Evolutionary conservation across 225 moss, liverwort and hornwort genomes (phyloP).

Genomic region (Bryum argenteum): DNA sequence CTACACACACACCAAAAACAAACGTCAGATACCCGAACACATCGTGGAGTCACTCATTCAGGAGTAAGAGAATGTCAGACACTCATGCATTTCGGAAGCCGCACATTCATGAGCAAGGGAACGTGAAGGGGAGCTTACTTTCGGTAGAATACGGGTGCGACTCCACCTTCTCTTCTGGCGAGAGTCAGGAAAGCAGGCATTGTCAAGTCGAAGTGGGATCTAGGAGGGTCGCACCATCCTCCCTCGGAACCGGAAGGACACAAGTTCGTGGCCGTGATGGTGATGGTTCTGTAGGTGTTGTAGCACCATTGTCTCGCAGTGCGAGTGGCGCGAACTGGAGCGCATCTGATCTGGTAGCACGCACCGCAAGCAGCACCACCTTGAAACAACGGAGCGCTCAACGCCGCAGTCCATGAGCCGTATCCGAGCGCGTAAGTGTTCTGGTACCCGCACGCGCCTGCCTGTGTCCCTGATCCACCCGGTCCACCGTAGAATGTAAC

Average conservation of each 20-base stretch:
- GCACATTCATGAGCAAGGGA: not conserved
- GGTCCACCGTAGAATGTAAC: conserved; percentile 40
- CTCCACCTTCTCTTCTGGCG: conserved; percentile 35
- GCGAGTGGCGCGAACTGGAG: not conserved
- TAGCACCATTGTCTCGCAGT: conserved; percentile 38
- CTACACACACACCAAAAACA: not conserved
- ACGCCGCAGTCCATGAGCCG: conserved; percentile 44
- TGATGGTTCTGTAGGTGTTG: conserved; percentile 15
- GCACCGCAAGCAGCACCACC: conserved; percentile 36
- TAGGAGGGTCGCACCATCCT: conserved; percentile 50
- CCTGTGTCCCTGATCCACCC: conserved; percentile 42
- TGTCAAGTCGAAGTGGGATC: conserved; percentile 45
- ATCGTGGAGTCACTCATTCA: too few species aligned
- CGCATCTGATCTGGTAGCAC: conserved; percentile 46
- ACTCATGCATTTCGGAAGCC: too few species aligned
- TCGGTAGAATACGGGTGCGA: conserved; percentile 43
- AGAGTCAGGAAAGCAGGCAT: conserved; percentile 46
- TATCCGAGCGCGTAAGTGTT: conserved; percentile 46
- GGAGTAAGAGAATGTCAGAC: too few species aligned
- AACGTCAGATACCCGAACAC: not conserved
- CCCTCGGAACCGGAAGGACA: conserved; percentile 42
- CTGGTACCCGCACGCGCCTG: conserved; percentile 48
- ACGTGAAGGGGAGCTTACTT: conserved; percentile 22
- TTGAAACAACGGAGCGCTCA: conserved; percentile 42
- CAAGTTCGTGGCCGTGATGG: conserved; percentile 50